Evolutionary conservation across 192 early-diverging fungal species (phyloP), one percentile per base, ranked within the genome.

Genomic region (Phlyctochytrium bullatum): DNA sequence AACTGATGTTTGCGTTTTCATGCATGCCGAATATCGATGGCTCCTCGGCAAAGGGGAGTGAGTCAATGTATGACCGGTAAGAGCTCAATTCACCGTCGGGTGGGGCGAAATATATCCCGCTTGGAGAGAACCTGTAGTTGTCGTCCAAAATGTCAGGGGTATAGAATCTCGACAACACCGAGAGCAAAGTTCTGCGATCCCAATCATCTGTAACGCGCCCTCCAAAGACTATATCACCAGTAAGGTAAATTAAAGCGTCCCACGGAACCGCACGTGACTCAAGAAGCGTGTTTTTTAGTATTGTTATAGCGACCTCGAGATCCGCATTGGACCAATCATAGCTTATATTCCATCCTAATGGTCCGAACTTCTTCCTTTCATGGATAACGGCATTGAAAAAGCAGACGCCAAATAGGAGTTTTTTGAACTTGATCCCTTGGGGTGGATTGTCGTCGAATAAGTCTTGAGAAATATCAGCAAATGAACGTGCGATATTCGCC

Each of bases 361-460:
- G 83, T 0, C 85, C 85, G 72, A 85, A 86, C 58, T 86, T 86
- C 50, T 85, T 86, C 20, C 85, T 64, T 63, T 86, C 85, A 32
- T 86, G 85, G 61, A 86, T 86, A 25, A 86, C 69, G 31, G 85
- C 85, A 62, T 86, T 86, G 71, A 86, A 86, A 69, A 86, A 86
- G 62, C 82, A 82, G 50, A 86, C 75, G n/a, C 85, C 85, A 72
- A 86, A 86, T 59, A 86, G 65, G 0, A 86, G 72, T 69, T 86
- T 86, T 33, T 74, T 71, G 67, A 78, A 86, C 36, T 79, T 80
- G 12, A 72, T 64, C 12, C 81, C 84, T 70, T 83, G 84, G 14
- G 83, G 83, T 20, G 83, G 83, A 64, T 77, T 69, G 16, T 81
- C 81, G 57, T 85, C 81, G 72, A 85, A 85, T 32, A 83, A 65